Conservation (phyloP, 495 filamentous ascomycete genomes). For the Lichenothelia convexa region DNA sequence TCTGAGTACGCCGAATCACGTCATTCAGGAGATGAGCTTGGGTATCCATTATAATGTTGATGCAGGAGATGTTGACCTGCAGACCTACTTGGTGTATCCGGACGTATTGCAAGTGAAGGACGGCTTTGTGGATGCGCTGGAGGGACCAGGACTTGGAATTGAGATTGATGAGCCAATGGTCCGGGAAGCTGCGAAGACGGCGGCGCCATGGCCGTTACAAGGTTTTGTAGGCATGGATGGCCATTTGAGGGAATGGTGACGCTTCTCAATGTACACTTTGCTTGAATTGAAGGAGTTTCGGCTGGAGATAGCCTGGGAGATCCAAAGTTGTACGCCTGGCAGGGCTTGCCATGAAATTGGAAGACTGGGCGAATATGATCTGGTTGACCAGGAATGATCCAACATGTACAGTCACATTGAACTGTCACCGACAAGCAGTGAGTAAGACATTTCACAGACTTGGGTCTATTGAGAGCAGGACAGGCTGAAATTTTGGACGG, state of each 20-base stretch:
- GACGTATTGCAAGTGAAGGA: constrained; percentile 45
- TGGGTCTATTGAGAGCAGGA: too few species aligned
- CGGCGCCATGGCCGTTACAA: constrained; percentile 37
- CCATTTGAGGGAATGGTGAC: constrained; percentile 60
- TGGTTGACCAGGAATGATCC: too few species aligned
- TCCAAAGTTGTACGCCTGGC: too few species aligned
- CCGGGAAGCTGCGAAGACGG: constrained; percentile 30
- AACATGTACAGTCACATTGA: too few species aligned
- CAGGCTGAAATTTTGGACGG: too few species aligned
- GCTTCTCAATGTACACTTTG: too few species aligned
- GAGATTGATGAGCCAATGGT: constrained; percentile 56
- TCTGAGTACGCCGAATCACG: constrained; percentile 46
- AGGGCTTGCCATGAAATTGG: too few species aligned
- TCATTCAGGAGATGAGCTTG: constrained; percentile 65
- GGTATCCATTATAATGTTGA: constrained; percentile 64
- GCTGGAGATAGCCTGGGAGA: too few species aligned
- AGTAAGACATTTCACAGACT: too few species aligned
- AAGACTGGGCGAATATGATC: too few species aligned
- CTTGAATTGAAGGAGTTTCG: too few species aligned
- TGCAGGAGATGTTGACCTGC: constrained; percentile 43
- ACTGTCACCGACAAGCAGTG: too few species aligned
- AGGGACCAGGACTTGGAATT: constrained; percentile 51
- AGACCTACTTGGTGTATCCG: constrained; percentile 45
- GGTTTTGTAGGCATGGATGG: constrained; percentile 56
- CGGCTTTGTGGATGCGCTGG: constrained; percentile 46